Base-by-base conservation (phyloP, 768 basidiomycete genomes). In the Leccinum olivaceopallidum region DNA sequence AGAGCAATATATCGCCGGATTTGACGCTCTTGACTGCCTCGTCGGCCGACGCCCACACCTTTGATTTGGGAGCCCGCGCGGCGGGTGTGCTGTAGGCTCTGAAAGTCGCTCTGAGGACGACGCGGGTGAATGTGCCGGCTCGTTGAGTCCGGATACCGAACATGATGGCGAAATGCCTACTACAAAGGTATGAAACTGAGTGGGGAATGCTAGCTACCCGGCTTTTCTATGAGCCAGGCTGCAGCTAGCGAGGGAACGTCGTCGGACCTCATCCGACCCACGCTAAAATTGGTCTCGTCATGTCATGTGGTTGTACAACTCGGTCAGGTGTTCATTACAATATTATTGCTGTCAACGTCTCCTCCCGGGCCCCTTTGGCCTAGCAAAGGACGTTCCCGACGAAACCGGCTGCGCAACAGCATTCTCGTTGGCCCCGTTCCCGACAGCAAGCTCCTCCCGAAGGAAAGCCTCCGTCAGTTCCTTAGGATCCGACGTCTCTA, bases 11-110 rank as follows among this genome's bases (percentile, higher is more conserved):
- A 60, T 90, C 86, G 6, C 93, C 92, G 4, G 89, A 88, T 76
- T 89, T 88, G 71, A 97, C 80, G 66, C 88, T 90, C 70, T 83
- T 81, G 63, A 97, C 82, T 2, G 94, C 95, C 61, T 92, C 90
- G 53, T 95, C 93, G 0, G 82, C 87, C 14, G 88, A 90, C 28
- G 78, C 75, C 86, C 88, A 95, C n/a, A 96, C 81, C 74, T 96
- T 93, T 54, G 72, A 77, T 67, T 72, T 77, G 6, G 76, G 75
- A n/a, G 61, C 10, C 5, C 62, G 65, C 7, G 66, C 59, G 1
- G 66, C 59, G 2, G 65, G 63, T 4, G 66, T 67, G 49, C 73
- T 73, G 61, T 75, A 76, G 16, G 56, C 51, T 56, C 68, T 71
- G 53, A 65, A 37, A 44, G 50, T 64, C 22, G 65, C 30, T 62